These are phyloP conservation scores for Hyphopichia fennica DNA, from an alignment of 1,139 yeast genomes.

Conservation along the genomic window DNA sequence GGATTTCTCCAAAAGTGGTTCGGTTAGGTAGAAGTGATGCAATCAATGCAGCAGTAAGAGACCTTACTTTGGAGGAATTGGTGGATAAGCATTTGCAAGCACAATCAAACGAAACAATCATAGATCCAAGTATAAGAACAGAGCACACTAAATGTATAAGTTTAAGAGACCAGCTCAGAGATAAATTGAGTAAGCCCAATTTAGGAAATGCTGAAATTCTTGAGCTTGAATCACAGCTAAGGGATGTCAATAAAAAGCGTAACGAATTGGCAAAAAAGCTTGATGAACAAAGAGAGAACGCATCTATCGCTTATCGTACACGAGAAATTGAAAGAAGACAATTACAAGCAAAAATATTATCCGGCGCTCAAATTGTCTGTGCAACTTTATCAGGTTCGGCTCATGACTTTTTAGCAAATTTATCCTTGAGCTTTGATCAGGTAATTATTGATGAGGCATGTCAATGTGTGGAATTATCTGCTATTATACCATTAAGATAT, in stretches of 20 bases:
- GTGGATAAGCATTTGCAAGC: conserved; percentile 67
- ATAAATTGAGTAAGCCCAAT: conserved; percentile 31
- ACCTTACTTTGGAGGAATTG: conserved; percentile 81
- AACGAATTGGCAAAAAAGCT: conserved; percentile 71
- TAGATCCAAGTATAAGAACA: conserved; percentile 50
- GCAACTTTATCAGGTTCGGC: conserved; percentile 95
- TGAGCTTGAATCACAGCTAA: conserved; percentile 47
- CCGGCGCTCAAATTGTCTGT: conserved; percentile 85
- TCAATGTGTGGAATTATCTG: conserved; percentile 92
- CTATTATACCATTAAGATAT: conserved; percentile 88
- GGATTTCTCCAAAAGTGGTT: conserved; percentile 69
- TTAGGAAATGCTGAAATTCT: conserved; percentile 40
- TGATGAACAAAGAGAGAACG: conserved; percentile 77
- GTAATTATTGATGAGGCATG: conserved; percentile 98
- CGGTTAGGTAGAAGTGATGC: conserved; percentile 91
- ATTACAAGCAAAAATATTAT: conserved; percentile 69
- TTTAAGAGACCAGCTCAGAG: conserved; percentile 52
- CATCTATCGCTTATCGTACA: conserved; percentile 66
- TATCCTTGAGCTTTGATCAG: conserved; percentile 82
- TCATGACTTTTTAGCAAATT: conserved; percentile 74
- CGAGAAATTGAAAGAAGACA: conserved; percentile 78
- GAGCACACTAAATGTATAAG: conserved; percentile 53
- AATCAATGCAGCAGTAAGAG: conserved; percentile 77
- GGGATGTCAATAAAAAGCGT: conserved; percentile 58
- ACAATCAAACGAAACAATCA: conserved; percentile 32